Evolutionary conservation across 371 early-diverging fungal genomes (phyloP), one percentile per base, ranked within the genome.

Genomic region (Polyrhizophydium stewartii): DNA sequence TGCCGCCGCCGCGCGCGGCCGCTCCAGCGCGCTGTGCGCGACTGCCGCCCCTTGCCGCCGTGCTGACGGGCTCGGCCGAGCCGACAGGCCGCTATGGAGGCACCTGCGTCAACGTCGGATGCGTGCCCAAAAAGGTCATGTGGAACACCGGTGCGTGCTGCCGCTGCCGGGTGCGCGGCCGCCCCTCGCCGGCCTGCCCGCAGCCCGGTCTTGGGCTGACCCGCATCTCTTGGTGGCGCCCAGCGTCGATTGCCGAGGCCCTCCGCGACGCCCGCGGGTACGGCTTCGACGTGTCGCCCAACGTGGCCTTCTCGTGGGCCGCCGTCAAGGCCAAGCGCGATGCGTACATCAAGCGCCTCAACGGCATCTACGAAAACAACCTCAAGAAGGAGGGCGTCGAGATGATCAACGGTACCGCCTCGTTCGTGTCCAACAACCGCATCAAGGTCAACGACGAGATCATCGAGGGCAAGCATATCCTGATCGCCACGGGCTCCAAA

Each of bases 91-190:
- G 91, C 24, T 83, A 92, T 63, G 97, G 96, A 59, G 96, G 96
- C 33, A 97, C 97, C 27, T 97, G 96, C 64, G 97, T 96, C 63
- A 96, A 94, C 64, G 92, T 92, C 37, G 79, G 99, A 28, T 99
- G 98, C 69, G 97, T 98, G 25, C 99, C 99, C 41, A 99, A 99
- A 78, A 99, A 99, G 78, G 88, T 98, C 62, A 94, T 94, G 90
- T 98, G 92, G 89, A 94, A 92, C 76, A 84, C 94, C 46, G 87
- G 89, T 81, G 79, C 61, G 57, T 51, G 16, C 35, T 35, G 35
- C 35, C 35, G 3, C 35, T 35, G 35, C 13, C 35, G n/a, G n/a
- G n/a, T n/a, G n/a, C n/a, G n/a, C n/a, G n/a, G n/a, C n/a, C 35
- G 3, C 7, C 35, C 35, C 35, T 7, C 13, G 35, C 35, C 35